Conservation (phyloP, 192 early-diverging fungal genomes). For the Coemansia sp. region DNA sequence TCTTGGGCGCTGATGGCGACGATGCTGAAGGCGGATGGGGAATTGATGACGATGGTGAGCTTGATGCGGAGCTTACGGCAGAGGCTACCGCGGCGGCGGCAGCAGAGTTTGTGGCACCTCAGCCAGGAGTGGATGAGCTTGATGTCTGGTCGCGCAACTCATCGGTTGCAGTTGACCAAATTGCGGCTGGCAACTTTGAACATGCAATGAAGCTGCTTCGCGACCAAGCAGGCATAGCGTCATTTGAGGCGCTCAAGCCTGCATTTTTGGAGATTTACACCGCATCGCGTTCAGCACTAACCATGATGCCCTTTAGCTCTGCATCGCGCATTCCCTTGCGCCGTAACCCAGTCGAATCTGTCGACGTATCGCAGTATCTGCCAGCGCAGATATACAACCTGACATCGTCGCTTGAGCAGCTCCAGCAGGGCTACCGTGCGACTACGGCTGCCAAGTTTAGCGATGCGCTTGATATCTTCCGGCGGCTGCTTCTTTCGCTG, state of each 20-base stretch:
- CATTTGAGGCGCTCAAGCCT: constrained; percentile 91
- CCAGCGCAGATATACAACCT: constrained; percentile 44
- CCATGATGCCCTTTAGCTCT: constrained; percentile 61
- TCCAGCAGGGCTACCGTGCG: constrained; percentile 83
- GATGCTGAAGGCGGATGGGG: constrained; percentile 79
- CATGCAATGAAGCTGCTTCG: constrained; percentile 93
- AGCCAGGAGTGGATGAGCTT: constrained; percentile 68
- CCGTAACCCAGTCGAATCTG: constrained; percentile 58
- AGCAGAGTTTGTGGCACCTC: constrained; percentile 67
- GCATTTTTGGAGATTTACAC: constrained; percentile 84
- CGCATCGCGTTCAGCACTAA: constrained; percentile 65
- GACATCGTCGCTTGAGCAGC: constrained; percentile 56
- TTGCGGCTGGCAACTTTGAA: constrained; percentile 94
- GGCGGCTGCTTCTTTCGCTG: constrained; percentile 72
- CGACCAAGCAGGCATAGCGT: constrained; percentile 86
- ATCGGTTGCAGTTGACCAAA: constrained; percentile 83
- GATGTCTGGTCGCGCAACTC: constrained; percentile 87
- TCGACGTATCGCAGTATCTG: constrained; percentile 44
- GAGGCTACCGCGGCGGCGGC: constrained; percentile 57
- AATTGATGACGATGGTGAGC: constrained; percentile 76
- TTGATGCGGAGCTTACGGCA: constrained; percentile 63
- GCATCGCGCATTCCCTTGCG: constrained; percentile 70
- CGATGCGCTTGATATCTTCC: constrained; percentile 74
- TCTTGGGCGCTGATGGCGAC: constrained; percentile 54
- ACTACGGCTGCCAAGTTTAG: constrained; percentile 82